phyloP scores from a whole-genome alignment of 768 basidiomycete species.

The Lentinula aciculospora region DNA sequence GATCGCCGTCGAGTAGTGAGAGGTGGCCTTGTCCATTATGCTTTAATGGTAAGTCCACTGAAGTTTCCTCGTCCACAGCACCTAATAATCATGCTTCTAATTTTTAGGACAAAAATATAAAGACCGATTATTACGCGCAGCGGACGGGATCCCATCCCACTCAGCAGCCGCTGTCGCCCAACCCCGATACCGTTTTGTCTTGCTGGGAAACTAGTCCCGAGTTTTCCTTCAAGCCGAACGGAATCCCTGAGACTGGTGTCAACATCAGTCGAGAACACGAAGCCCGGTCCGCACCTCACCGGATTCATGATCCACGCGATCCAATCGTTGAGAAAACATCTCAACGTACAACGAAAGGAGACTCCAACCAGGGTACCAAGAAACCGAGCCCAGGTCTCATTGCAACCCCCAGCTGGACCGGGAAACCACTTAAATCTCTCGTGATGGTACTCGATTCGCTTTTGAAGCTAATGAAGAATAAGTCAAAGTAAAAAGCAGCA shows the following conservation, averaged over 20 bases:
- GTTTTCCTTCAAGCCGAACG: not conserved
- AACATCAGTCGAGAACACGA: not conserved
- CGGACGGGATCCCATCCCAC: not conserved
- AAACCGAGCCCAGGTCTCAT: not conserved
- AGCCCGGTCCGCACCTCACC: not conserved
- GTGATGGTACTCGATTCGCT: not conserved
- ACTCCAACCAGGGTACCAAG: not conserved
- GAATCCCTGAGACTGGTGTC: not conserved
- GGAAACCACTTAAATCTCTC: not conserved
- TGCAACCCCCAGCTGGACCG: not conserved
- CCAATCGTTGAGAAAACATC: not conserved
- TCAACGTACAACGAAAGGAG: not conserved
- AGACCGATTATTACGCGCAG: not conserved
- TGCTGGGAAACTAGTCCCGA: not conserved
- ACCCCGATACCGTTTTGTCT: not conserved
- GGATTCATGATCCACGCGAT: not conserved
- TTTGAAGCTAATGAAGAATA: not conserved
- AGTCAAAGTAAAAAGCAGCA: too few relatives aligned
- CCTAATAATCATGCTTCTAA: not conserved
- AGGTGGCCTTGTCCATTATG: not conserved
- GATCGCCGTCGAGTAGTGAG: too few relatives aligned
- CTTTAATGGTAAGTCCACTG: not conserved
- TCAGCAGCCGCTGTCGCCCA: not conserved
- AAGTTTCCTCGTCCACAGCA: not conserved
- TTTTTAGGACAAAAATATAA: not conserved